Evolutionary conservation across 768 basidiomycete species (phyloP), one percentile per base, ranked within the genome.

Genomic region (Agaricus blazei): DNA sequence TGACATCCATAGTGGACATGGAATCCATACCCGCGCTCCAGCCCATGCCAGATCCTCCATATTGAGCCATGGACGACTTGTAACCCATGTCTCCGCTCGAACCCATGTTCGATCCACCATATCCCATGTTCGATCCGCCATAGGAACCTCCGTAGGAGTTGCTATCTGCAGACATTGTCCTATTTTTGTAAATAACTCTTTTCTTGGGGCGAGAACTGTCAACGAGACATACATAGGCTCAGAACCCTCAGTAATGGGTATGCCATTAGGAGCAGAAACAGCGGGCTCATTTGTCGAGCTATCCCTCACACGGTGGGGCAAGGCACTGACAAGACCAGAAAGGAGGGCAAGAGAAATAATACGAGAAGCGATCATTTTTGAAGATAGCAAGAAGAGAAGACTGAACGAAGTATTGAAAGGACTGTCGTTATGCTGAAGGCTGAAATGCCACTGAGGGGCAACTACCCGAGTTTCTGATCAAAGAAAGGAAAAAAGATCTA

Each of bases 401-500:
- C 79, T 79, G 64, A 71, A 76, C 70, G 74, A 72, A 74, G 72
- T 64, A 43, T 63, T 55, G 62, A 60, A 59, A 60, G 4, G 62
- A 66, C 52, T 65, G 71, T 72, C 65, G 72, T 72, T 69, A 67
- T 69, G 71, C 70, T 71, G 67, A 68, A 71, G 72, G 67, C 68
- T 73, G 68, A 68, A 72, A 73, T 81, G 84, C 83, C 81, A 78
- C 82, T 71, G 82, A 78, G 82, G 84, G 78, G 74, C 72, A 72
- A 70, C 68, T 73, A 70, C 72, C 65, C 67, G 68, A 66, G 66
- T 72, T 80, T 84, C 85, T 87, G 70, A 50, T 84, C 85, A 80
- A 87, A 87, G 84, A 84, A 80, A 43, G 74, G 73, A 34, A 34
- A 34, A 6, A 63, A 77, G 78, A 81, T 82, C 82, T 83, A 66